Percentiles rank a stretch among this genome's conserved stretches.
These are phyloP conservation scores for Umbelopsis sp. DNA, from an alignment of 192 early-diverging fungal species.

Conservation along the genomic window DNA sequence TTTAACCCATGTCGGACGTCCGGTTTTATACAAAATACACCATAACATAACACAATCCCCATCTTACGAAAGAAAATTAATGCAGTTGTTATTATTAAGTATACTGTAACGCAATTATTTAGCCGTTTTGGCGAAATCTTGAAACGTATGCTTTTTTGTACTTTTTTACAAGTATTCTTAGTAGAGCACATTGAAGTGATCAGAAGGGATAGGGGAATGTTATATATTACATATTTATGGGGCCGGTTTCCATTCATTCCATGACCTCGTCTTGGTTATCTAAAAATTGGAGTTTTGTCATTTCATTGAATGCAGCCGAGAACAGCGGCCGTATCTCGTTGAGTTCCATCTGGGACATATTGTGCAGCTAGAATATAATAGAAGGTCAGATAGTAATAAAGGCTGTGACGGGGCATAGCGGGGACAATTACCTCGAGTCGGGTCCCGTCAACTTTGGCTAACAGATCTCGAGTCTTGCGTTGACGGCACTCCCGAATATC, in stretches of 20 bases:
- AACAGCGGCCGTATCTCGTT: conserved; percentile 96
- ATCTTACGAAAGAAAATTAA: too few species aligned
- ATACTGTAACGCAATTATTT: background rate
- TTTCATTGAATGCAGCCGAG: conserved; percentile 73
- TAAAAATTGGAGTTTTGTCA: conserved; percentile 47
- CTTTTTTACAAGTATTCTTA: background rate
- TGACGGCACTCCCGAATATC: conserved; percentile 83
- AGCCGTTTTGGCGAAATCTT: background rate
- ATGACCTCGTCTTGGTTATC: conserved; percentile 13
- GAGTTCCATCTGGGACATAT: conserved; percentile 83
- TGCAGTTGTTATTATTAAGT: background rate
- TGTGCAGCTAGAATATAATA: conserved; percentile 64
- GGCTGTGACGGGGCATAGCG: too few species aligned
- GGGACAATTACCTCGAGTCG: conserved; percentile 64
- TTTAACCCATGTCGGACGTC: conserved; percentile 6
- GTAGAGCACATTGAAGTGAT: too few species aligned
- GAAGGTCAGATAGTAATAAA: background rate
- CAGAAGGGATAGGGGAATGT: too few species aligned
- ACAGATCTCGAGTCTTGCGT: conserved; percentile 74
- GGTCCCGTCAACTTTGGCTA: conserved; percentile 62
- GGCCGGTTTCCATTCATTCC: background rate
- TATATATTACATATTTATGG: background rate
- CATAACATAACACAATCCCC: too few species aligned
- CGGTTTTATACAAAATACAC: too few species aligned
- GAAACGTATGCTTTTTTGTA: background rate